These are phyloP conservation scores for Citrus sp. DNA, from an alignment of 345 rosid species.

Conservation along the genomic window DNA sequence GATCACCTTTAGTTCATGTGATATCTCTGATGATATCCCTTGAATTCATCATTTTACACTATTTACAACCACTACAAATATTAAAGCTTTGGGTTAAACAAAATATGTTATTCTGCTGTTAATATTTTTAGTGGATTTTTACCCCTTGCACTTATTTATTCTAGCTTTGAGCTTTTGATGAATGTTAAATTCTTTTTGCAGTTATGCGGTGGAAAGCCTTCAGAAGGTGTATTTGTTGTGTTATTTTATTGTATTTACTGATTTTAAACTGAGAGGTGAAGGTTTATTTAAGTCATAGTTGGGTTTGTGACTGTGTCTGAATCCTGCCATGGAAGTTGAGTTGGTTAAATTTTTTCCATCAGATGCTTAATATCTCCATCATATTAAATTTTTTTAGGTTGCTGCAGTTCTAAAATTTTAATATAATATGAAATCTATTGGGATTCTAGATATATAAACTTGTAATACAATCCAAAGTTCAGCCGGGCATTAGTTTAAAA, in stretches of 20 bases:
- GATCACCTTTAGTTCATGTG: not conserved
- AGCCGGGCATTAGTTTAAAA: too few relatives aligned
- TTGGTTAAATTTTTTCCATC: not conserved
- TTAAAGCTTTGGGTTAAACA: not conserved
- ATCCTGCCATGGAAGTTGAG: not conserved
- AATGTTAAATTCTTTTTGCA: slow-evolving; percentile 36
- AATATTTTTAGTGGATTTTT: not conserved
- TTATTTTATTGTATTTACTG: not conserved
- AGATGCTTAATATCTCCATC: not conserved
- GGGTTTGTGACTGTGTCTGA: not conserved
- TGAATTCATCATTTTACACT: not conserved
- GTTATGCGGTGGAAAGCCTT: slow-evolving; percentile 87
- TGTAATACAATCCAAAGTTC: too few relatives aligned
- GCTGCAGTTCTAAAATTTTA: too few relatives aligned
- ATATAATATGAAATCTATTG: too few relatives aligned
- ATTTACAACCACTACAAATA: not conserved
- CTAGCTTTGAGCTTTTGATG: slow-evolving; percentile 13
- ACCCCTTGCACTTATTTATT: not conserved
- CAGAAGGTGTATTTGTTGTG: slow-evolving; percentile 77
- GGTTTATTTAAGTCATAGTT: not conserved
- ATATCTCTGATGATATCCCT: not conserved
- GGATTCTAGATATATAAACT: too few relatives aligned
- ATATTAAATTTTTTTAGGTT: not conserved
- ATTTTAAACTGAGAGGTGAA: not conserved
- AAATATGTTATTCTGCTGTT: not conserved